These are phyloP conservation scores for Tagetes erecta DNA, from an alignment of 129 eudicot genomes.

Conservation along the genomic window DNA sequence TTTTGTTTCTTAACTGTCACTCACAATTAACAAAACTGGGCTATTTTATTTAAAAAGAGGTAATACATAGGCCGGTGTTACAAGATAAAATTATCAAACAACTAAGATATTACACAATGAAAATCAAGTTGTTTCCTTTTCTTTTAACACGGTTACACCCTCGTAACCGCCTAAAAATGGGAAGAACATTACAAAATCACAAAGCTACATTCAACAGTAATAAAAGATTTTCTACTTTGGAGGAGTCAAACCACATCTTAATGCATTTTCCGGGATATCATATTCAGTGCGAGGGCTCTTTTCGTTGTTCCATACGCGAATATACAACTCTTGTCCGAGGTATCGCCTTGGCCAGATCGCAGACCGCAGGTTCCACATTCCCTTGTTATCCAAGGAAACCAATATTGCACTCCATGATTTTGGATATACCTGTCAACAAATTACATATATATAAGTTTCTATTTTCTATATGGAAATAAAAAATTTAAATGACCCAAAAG, in stretches of 20 bases:
- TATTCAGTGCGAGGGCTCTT: constrained; percentile 48
- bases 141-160: constrained; percentile 47
- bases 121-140: constrained; percentile 7
- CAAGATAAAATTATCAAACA: neutral
- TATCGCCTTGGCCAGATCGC: constrained; percentile 77
- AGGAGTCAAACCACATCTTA: constrained; percentile 66
- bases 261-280: constrained; percentile 61
- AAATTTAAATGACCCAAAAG: neutral
- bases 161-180: constrained; percentile 35
- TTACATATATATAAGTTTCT: constrained; percentile 4
- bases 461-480: neutral
- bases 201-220: constrained; percentile 11
- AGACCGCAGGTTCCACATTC: constrained; percentile 90
- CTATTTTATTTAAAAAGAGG: neutral
- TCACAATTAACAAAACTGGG: neutral
- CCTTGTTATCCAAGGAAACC: constrained; percentile 84
- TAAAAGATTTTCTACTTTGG: constrained; percentile 16
- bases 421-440: constrained; percentile 61
- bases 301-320: constrained; percentile 59
- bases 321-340: constrained; percentile 69
- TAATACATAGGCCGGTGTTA: neutral
- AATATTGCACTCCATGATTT: constrained; percentile 73
- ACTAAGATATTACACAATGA: neutral
- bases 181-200: constrained; percentile 1
- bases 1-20: neutral